Percentiles rank a stretch among this genome's conserved stretches.
These are phyloP conservation scores for Mortierella sp. DNA, from an alignment of 371 early-diverging fungal genomes.

Conservation along the genomic window DNA sequence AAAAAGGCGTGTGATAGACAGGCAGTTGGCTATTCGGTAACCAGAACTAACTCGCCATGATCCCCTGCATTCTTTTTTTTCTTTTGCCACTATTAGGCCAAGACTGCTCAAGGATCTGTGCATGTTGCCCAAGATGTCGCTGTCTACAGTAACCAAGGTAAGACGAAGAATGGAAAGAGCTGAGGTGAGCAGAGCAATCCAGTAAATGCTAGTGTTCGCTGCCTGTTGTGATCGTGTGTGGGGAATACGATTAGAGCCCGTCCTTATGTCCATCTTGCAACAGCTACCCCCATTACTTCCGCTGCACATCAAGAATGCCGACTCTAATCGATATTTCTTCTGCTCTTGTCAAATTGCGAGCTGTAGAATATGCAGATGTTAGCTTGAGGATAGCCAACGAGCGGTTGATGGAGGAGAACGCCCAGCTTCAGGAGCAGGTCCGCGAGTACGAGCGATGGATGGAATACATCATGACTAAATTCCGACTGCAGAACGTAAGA, in stretches of 20 bases:
- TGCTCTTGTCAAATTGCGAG: background rate
- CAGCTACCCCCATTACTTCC: background rate
- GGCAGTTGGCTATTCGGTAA: background rate
- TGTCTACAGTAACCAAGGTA: constrained; percentile 24
- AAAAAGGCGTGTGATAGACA: constrained; percentile 1
- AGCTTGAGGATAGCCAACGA: constrained; percentile 42
- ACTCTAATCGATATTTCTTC: background rate
- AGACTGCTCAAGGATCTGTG: constrained; percentile 24
- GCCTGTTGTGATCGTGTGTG: background rate
- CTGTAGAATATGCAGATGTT: constrained; percentile 32
- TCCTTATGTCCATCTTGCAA: background rate
- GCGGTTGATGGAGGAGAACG: constrained; percentile 36
- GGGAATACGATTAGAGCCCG: background rate
- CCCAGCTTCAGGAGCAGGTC: constrained; percentile 42
- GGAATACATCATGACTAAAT: constrained; percentile 48
- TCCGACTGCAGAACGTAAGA: constrained; percentile 42
- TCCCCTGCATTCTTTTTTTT: background rate
- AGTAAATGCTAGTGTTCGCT: background rate
- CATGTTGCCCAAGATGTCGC: constrained; percentile 18
- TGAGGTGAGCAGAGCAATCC: background rate
- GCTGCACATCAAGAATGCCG: background rate
- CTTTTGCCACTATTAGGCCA: constrained; percentile 20
- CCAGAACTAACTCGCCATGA: background rate
- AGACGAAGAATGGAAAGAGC: background rate
- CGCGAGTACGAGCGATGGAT: constrained; percentile 45